Base-by-base conservation (phyloP, 73 alveolate species). In the Tetrahymena malaccensis region DNA sequence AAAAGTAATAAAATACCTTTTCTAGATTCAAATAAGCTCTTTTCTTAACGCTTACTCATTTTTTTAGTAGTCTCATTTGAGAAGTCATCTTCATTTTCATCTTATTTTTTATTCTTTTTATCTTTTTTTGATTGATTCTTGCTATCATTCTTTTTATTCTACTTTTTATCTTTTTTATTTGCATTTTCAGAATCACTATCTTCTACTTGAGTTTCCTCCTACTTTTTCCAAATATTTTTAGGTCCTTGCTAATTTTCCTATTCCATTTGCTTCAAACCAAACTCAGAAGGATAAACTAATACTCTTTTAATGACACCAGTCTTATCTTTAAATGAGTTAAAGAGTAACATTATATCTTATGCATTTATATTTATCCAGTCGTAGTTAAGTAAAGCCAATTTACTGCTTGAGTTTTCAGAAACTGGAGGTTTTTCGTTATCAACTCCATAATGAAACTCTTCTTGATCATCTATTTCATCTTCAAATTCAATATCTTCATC, bases 361-460 rank as follows among this genome's bases (percentile, higher is more conserved):
- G 99, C 99, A 43, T 96, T 98, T 15, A 98, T 96, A 94, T 98
- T 96, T n/a, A 97, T 98, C 99, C 99, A 98, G 96, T 98, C 99
- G 95, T 98, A 96, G 96, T 98, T 98, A 55, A 97, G 97, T 34
- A 98, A 96, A 21, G 99, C 99, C 31, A 98, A 93, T 96, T 99
- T 96, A 38, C 96, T 97, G n/a, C 99, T 98, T 83, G 97, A 98
- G 85, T 98, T 95, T 22, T 97, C 96, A 7, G 97, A 96, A 17
- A 95, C 97, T 19, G 99, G 98, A 93, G 95, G 89, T 31, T 70
- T 70, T 12, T 70, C 98, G 43, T 97, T 97, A 84, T 94, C 97
- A 55, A 94, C 94, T 31, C 94, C 96, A 94, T 94, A 95, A 3
- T 96, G 94, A 27, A 93, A 97, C 84, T 96, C 97, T 38, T 95